These are phyloP conservation scores for Pseudogymnoascus sp. DNA, from an alignment of 2,329 filamentous ascomycete genomes.

Conservation along the genomic window DNA sequence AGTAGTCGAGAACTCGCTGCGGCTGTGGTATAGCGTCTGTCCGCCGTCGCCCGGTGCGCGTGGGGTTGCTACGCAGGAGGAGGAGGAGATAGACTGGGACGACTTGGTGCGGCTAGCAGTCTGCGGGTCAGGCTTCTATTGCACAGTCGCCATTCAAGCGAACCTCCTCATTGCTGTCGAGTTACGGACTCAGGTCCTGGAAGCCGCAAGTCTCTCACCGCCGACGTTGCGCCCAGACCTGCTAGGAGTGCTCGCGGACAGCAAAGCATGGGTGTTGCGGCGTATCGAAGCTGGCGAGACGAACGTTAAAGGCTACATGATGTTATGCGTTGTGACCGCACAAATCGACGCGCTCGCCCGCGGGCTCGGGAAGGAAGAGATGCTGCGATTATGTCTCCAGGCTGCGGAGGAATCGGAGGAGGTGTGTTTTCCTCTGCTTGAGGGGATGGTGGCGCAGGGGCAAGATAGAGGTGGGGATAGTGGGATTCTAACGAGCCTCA, in stretches of 20 bases:
- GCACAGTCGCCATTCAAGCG: constrained; percentile 28
- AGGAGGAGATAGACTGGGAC: constrained; percentile 10
- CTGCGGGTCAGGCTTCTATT: constrained; percentile 36
- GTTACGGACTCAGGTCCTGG: constrained; percentile 32
- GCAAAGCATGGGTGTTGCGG: constrained; percentile 28
- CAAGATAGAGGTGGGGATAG: constrained; percentile 12
- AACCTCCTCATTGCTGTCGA: constrained; percentile 34
- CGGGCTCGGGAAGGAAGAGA: constrained; percentile 29
- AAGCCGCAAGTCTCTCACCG: constrained; percentile 33
- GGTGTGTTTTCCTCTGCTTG: constrained; percentile 29
- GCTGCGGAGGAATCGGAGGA: constrained; percentile 31
- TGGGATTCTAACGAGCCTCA: constrained; percentile 19
- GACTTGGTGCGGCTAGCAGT: constrained; percentile 32
- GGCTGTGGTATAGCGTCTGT: constrained; percentile 32
- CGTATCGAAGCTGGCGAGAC: constrained; percentile 36
- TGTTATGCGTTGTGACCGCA: constrained; percentile 30
- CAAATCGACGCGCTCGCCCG: constrained; percentile 36
- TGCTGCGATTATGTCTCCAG: constrained; percentile 29
- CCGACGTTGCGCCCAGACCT: constrained; percentile 33
- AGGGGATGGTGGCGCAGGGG: constrained; percentile 22
- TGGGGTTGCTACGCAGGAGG: constrained; percentile 6
- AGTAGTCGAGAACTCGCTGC: constrained; percentile 39
- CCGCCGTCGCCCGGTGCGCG: constrained; percentile 28
- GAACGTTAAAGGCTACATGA: constrained; percentile 33
- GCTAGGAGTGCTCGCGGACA: constrained; percentile 34